Percentiles rank a stretch among this genome's conserved stretches.
Conservation (phyloP, 1,139 yeast genomes). For the Debaryomyces robertsiae region DNA sequence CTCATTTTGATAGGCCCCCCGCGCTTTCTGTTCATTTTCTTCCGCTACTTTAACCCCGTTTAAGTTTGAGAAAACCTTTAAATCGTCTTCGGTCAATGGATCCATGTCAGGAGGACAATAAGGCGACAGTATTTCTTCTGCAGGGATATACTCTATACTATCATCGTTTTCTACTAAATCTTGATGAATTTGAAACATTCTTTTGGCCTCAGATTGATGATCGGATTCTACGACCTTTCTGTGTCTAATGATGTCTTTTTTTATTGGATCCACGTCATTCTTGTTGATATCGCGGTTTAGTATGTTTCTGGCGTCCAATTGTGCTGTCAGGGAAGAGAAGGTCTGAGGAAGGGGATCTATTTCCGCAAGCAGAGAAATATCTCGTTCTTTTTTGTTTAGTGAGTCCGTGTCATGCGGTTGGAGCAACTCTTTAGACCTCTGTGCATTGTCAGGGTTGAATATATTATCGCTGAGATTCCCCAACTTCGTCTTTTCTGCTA, state of each 20-base stretch:
- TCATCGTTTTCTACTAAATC: conserved; percentile 31
- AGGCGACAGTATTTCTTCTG: conserved; percentile 27
- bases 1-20: conserved; percentile 17
- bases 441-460: conserved; percentile 18
- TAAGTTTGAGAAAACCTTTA: conserved; percentile 24
- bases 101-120: conserved; percentile 37
- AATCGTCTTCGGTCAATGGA: conserved; percentile 25
- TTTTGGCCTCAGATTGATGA: conserved; percentile 18
- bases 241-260: conserved; percentile 20
- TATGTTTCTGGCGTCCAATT: conserved; percentile 27
- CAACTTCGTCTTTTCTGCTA: conserved; percentile 1
- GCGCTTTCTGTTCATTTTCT: conserved; percentile 16
- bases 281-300: conserved; percentile 18
- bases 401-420: conserved; percentile 27
- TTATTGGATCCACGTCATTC: conserved; percentile 39
- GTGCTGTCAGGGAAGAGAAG: conserved; percentile 22
- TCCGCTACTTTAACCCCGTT: conserved; percentile 5
- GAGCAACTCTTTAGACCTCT: conserved; percentile 20
- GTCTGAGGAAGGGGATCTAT: conserved; percentile 18
- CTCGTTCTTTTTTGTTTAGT: conserved; percentile 19
- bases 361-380: not conserved
- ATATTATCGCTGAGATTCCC: not conserved
- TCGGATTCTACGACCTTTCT: conserved; percentile 12
- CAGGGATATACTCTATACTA: conserved; percentile 43
- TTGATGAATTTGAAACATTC: conserved; percentile 19